Base-by-base conservation (phyloP, 495 filamentous ascomycete species). In the Evernia prunastri region DNA sequence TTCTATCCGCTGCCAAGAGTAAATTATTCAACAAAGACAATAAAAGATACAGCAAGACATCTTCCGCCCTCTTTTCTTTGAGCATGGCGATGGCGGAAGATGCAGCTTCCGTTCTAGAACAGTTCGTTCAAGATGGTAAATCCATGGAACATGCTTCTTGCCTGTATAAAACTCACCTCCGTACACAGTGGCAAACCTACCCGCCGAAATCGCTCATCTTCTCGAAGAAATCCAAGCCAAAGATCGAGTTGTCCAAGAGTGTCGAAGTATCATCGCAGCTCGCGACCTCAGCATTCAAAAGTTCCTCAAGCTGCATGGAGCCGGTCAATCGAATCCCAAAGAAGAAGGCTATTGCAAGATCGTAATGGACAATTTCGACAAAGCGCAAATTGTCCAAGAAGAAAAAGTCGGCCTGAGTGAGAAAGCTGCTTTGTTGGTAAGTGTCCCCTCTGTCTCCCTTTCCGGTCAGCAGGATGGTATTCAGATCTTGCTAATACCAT, bases 201-300 rank as follows among this genome's bases (percentile, higher is more conserved):
- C 94, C 23, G 88, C 88, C 17, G 94, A 98, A 75, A 89, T 97
- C 61, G 86, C 86, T 40, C 93, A 96, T 78, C 79, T 96, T 67
- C 89, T 96, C 74, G 94, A 97, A 71, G 94, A 98, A 76, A 91
- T 97, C 37, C 84, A 87, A 70, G 89, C 91, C 64, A 97, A 97
- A 76, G 93, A 98, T 71, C 84, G 84, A 60, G 75, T 83, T 45
- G 87, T 92, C 70, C 81, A 88, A 68, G 89, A 92, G 42, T 89
- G 86, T 70, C 79, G 88, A 47, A 79, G 79, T 49, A 81, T 82
- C 27, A 91, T 95, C 78, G 87, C 87, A 65, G 85, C 87, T 27
- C 85, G 87, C 60, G 94, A 98, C 70, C 81, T 71, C 63, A 88
- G 86, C 68, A 82, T 98, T 59, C 94, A 98, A 73, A 96, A 92